phyloP scores from a whole-genome alignment of 2,329 filamentous ascomycete genomes.

The Hortaea werneckii region DNA sequence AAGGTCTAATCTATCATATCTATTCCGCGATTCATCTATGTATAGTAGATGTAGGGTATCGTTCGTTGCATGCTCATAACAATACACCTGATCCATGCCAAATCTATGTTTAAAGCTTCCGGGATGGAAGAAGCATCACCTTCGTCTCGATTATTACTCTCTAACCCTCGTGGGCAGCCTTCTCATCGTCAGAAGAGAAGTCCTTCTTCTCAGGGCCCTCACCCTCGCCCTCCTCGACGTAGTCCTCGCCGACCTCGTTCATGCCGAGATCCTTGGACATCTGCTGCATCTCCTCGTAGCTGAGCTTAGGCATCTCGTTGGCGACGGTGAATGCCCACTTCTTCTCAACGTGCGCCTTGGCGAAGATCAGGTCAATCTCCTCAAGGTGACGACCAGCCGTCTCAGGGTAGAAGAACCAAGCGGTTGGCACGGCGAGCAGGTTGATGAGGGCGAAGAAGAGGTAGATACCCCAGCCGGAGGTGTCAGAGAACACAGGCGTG shows the following conservation, averaged over 20 bases:
- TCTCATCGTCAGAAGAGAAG: background rate
- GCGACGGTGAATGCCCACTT: slow-evolving; percentile 2
- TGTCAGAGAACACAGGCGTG: background rate
- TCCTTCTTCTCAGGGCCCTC: background rate
- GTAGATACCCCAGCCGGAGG: slow-evolving; percentile 24
- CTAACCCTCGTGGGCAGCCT: background rate
- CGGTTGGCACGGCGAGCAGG: slow-evolving; percentile 27
- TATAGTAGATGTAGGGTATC: too few species aligned
- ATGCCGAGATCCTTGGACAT: background rate
- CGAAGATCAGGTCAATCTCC: slow-evolving; percentile 59
- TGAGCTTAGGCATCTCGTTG: slow-evolving; percentile 3
- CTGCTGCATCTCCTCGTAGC: slow-evolving; percentile 1
- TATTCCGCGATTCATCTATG: too few species aligned
- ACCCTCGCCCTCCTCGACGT: background rate
- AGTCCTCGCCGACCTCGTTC: background rate
- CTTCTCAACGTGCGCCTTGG: slow-evolving; percentile 2
- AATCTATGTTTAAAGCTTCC: too few species aligned
- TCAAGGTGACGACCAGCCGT: slow-evolving; percentile 48
- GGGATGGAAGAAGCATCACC: too few species aligned
- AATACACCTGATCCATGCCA: too few species aligned
- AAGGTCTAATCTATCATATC: too few species aligned
- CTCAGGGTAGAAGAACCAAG: slow-evolving; percentile 52
- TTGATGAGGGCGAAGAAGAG: slow-evolving; percentile 42
- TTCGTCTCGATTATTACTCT: too few species aligned
- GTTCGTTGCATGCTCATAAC: too few species aligned